Base-by-base conservation (phyloP, 1,139 yeast genomes). In the Candida sp. region DNA sequence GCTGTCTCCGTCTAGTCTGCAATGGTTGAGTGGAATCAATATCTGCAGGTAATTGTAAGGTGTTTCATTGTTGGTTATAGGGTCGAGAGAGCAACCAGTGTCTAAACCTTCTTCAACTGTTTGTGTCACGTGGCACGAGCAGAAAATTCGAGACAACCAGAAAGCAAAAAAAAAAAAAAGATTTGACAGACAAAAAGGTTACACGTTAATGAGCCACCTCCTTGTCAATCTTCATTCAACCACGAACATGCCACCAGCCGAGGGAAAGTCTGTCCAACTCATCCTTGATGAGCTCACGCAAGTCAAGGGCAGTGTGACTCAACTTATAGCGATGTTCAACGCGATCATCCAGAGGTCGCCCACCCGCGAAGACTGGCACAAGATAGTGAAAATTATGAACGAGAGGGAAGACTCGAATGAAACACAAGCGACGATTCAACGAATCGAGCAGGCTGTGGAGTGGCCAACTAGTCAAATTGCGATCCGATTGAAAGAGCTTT, bases 271-370 rank as follows among this genome's bases (percentile, higher is more conserved):
- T 17, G 17, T 17, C 17, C 17, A 17, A 17, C 2, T 17, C 17
- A 28, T 44, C 6, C 23, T 38, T 28, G 81, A 77, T 43, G 80
- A 76, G 48, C 63, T 77, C 42, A 70, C 71, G 56, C 77, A 70
- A 52, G 69, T 74, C 41, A 73, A 73, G 54, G 80, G 80, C 12
- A 72, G 68, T 53, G 68, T 77, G 11, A 72, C 78, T 17, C 81
- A 76, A 56, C 63, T 76, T 37, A 81, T 76, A 58, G 77, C 80
- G 9, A 67, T 79, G 22, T 65, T 76, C 34, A 66, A 65, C 50
- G 73, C 63, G 51, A 64, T 75, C 33, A 51, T 73, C 28, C 52
- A 63, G 35, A 68, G 66, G 49, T 65, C 79, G 1, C 81, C 81
- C 5, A 60, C 68, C 11, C 55, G 63, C 17, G 57, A 61, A 11